Base-by-base conservation (phyloP, 1,139 yeast species). In the Saccharomycopsis crataegensis region DNA sequence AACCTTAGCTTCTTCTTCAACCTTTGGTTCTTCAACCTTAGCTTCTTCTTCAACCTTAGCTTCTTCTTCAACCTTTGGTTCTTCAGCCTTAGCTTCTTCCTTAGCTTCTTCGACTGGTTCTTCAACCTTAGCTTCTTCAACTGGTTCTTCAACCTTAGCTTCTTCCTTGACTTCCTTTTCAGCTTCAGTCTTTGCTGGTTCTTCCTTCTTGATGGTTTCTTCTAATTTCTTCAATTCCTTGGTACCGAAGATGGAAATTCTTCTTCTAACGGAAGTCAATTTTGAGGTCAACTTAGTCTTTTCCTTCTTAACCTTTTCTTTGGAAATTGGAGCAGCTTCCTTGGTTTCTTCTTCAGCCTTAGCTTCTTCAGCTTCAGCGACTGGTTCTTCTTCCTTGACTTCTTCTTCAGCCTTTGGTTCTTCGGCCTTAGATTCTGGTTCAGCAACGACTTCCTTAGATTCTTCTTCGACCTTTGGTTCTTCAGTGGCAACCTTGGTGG, bases 1-100 rank as follows among this genome's bases (percentile, higher is more conserved):
- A n/a, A 17, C 41, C 41, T 36, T 44, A 32, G 28, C 54, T 41
- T 12, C 42, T 41, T 12, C 42, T 28, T 38, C 48, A 32, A 33
- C 28, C 28, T 22, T 22, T 22, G 38, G 16, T 43, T 38, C 36
- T 14, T 32, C 48, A 47, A 53, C 50, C 12, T 33, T 37, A 16
- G 34, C 47, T 48, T 49, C 52, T 31, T 38, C 53, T 44, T 50
- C 52, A 43, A 34, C 37, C 34, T 28, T 5, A n/a, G n/a, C 52
- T n/a, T n/a, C 37, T 14, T 37, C 54, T 34, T 6, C 52, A 8
- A 17, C 47, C 9, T n/a, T 42, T 50, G 48, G 43, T 22, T 49
- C 56, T 33, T 31, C 46, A 68, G 65, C n/a, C n/a, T n/a, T n/a
- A n/a, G n/a, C 54, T 62, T 49, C 55, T 57, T 50, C 55, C 59